Base-by-base conservation (phyloP, 345 rosid species). In the Fremontodendron californicum region DNA sequence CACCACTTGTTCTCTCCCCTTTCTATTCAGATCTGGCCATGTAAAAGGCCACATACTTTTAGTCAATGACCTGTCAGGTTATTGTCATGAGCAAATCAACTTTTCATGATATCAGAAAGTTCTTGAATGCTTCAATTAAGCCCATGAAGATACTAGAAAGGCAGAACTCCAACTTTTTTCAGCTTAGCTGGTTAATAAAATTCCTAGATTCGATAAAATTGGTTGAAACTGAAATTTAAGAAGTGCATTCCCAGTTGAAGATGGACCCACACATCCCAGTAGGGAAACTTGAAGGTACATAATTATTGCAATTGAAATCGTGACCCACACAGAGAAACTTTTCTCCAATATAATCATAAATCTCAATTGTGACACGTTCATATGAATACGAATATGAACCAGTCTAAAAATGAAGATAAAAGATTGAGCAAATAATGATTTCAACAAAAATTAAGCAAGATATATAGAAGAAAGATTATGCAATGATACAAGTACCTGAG, bases 401-500 rank as follows among this genome's bases (percentile, higher is more conserved):
- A 18, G 19, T 35, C 48, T 21, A 54, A 27, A 40, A 71, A 29
- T 52, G 13, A 35, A 54, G 35, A 29, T 35, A 13, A 37, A 21
- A 37, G 31, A 54, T 55, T 52, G 7, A 73, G n/a, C 49, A 73
- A 54, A 72, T 52, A 54, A 72, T 8, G 9, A 46, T 46, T 69
- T 46, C 9, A 23, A 67, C 2, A 2, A 21, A 43, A 27, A 4
- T 27, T 12, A 19, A 46, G n/a, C 25, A 42, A 10, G 13, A 76
- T 31, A 27, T 6, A 77, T 43, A 63, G 21, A 48, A 48, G 58
- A 76, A 12, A 29, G 39, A 52, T 37, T 43, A 29, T 9, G 4
- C 23, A 71, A 71, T n/a, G 19, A 78, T 39, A 2, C 0, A 69
- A 76, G 42, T 84, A 91, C 94, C 93, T 84, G 92, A 73, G 87